Conservation (phyloP, 164 flowering plant species). For the Protea cynaroides region DNA sequence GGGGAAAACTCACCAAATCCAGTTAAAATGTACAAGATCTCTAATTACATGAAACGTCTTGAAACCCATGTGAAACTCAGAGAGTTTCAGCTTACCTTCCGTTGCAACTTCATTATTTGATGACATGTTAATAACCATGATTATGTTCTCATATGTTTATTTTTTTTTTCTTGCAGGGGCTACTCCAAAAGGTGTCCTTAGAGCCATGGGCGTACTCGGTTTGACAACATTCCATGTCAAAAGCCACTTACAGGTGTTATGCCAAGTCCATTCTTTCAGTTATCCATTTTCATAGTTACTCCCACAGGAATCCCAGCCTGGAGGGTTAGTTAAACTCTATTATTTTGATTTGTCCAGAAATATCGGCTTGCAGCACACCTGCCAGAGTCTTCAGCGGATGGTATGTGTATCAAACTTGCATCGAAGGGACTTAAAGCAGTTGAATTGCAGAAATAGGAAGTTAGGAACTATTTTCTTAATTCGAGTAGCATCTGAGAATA, state of each 20-base stretch:
- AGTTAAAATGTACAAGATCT: too few relatives aligned
- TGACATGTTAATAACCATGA: too few relatives aligned
- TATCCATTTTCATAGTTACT: background rate
- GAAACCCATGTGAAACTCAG: too few relatives aligned
- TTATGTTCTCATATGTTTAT: background rate
- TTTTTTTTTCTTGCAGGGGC: constrained; percentile 49
- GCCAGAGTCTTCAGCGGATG: constrained; percentile 82
- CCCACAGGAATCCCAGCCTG: background rate
- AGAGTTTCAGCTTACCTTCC: too few relatives aligned
- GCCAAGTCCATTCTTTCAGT: background rate
- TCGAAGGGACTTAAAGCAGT: background rate
- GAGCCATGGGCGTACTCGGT: constrained; percentile 91
- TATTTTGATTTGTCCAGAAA: constrained; percentile 50
- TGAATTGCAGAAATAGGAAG: background rate
- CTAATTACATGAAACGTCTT: too few relatives aligned
- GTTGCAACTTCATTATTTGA: too few relatives aligned
- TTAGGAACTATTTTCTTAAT: background rate
- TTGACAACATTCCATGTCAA: constrained; percentile 95
- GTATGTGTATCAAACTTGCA: constrained; percentile 30
- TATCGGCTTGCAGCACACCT: constrained; percentile 92
- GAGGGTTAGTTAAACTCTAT: background rate
- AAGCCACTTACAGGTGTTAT: constrained; percentile 87
- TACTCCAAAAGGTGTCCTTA: constrained; percentile 97
- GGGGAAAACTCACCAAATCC: too few relatives aligned
- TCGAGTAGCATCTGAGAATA: background rate